These are phyloP conservation scores for Kwoniella pini DNA, from an alignment of 768 basidiomycete species.

Conservation along the genomic window DNA sequence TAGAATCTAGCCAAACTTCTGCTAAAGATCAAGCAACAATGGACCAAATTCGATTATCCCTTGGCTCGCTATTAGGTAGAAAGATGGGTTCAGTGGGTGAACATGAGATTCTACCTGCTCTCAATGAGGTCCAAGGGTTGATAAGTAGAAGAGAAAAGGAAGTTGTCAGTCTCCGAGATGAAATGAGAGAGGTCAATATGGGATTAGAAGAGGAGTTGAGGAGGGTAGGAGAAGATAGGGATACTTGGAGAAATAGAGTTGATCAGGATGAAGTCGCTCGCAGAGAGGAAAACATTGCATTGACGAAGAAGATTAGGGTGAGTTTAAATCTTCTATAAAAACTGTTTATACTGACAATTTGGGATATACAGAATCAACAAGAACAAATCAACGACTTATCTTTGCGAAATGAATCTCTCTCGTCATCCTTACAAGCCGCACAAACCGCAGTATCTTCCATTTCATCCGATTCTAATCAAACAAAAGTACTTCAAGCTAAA, in stretches of 20 bases:
- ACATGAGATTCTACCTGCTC: constrained; percentile 34
- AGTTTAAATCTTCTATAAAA: constrained; percentile 7
- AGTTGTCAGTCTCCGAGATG: constrained; percentile 39
- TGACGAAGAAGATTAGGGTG: constrained; percentile 39
- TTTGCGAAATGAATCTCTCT: constrained; percentile 47
- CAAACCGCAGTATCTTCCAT: constrained; percentile 31
- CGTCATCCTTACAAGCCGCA: constrained; percentile 43
- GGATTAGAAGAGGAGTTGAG: constrained; percentile 52
- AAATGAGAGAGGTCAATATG: constrained; percentile 53
- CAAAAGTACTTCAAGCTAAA: constrained; percentile 34
- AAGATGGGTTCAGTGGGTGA: constrained; percentile 22
- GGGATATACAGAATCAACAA: constrained; percentile 25
- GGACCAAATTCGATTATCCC: constrained; percentile 29
- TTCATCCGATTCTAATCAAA: constrained; percentile 19
- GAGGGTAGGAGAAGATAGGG: constrained; percentile 44
- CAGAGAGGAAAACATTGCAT: constrained; percentile 13
- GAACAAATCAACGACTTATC: constrained; percentile 44
- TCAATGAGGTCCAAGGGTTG: constrained; percentile 36
- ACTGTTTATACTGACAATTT: not conserved
- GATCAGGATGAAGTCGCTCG: constrained; percentile 34
- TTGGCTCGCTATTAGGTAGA: constrained; percentile 33
- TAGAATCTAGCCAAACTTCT: constrained; percentile 24
- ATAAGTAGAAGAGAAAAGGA: constrained; percentile 45
- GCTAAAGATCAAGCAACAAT: constrained; percentile 32
- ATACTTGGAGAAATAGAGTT: constrained; percentile 37